These are phyloP conservation scores for Aspergillus ostianus DNA, from an alignment of 495 filamentous ascomycete species.

Conservation along the genomic window DNA sequence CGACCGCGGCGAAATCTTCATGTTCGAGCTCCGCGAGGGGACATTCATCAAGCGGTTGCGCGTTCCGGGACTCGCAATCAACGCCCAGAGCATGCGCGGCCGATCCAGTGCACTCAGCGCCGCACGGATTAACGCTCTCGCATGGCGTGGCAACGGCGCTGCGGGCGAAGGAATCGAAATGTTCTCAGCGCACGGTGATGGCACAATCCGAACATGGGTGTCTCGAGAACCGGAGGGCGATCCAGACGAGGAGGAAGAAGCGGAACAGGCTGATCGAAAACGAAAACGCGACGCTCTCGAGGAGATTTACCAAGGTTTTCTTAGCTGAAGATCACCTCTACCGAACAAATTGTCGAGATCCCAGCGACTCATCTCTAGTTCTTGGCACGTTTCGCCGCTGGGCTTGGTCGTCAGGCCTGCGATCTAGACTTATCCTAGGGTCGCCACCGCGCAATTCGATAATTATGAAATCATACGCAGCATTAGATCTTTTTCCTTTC, in stretches of 20 bases:
- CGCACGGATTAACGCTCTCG: conserved; percentile 64
- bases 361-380: no score
- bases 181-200: conserved; percentile 54
- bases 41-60: conserved; percentile 66
- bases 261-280: conserved; percentile 41
- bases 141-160: conserved; percentile 61
- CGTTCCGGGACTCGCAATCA: conserved; percentile 54
- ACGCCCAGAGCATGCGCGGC: conserved; percentile 29
- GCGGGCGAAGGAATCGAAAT: conserved; percentile 47
- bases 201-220: conserved; percentile 51
- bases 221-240: conserved; percentile 56
- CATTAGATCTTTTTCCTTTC: no score
- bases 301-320: conserved; percentile 45
- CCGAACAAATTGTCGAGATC: no score
- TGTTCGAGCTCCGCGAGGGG: conserved; percentile 73
- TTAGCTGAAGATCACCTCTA: neutral
- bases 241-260: conserved; percentile 44
- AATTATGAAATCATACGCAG: neutral
- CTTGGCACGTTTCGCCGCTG: neutral
- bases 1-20: conserved; percentile 59
- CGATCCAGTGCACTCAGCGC: conserved; percentile 40
- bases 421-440: no score
- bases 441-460: neutral
- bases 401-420: neutral
- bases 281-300: conserved; percentile 51